Evolutionary conservation across 2,329 filamentous ascomycete species (phyloP), one percentile per base, ranked within the genome.

Genomic region (Aspergillus pseudonomiae): DNA sequence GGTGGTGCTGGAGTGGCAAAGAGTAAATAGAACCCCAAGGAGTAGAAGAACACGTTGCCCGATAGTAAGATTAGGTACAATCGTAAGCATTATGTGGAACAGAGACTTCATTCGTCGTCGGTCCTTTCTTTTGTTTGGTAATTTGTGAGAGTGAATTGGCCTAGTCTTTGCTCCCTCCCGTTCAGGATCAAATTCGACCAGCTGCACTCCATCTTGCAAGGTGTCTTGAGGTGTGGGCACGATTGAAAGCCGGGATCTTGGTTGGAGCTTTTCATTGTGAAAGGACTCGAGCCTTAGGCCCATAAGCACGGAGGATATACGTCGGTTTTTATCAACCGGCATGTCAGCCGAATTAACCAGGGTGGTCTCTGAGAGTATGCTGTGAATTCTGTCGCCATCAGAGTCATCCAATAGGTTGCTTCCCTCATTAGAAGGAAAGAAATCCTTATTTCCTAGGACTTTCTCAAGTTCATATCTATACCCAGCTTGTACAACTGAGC

Each of bases 401-500:
- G 10, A 21, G 10, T 34, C 10, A 21, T n/a, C 48, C 48, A 9
- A 45, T 12, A 10, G 14, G 16, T 7, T 16, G 11, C 48, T 19
- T 4, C 26, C 57, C 14, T 54, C 48, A 16, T 43, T 60, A 6
- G 60, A 48, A 19, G 45, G 57, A 45, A 74, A 70, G 32, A 74
- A 70, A 3, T 65, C 66, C 19, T 69, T 64, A 21, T 61, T 63
- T 73, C 75, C 26, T 69, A 66, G 28, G 81, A 76, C 60, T 19
- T 63, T 68, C 36, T 74, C 82, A 6, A 94, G 75, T 2, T 86
- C 80, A 50, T 80, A 80, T 28, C 86, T 84, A 64, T 86, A 85
- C 0, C 93, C 94, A 68, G 91, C 82, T 70, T 93, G 87, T 0
- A 90, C 84, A 0, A 97, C 81, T 0, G 74, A 74, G 0, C 91